Evolutionary conservation across 2,329 filamentous ascomycete species (phyloP).

Genomic region (Diaporthe vexans): DNA sequence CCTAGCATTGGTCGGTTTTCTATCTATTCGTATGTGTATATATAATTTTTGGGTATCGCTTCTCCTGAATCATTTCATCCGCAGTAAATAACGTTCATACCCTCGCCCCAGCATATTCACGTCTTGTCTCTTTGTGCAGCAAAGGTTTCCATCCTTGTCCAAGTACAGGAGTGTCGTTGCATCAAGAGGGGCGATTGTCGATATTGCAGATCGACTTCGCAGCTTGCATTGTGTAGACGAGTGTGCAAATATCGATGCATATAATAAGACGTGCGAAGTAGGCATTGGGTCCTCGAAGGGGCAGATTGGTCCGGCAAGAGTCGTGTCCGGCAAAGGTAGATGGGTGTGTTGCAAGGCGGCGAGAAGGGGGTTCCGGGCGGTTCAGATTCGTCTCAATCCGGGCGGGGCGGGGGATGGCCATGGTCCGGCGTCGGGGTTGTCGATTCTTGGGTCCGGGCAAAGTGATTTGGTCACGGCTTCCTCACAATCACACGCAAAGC

Average conservation of each 20-base stretch:
- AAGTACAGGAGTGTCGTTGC: background rate
- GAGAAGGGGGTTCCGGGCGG: background rate
- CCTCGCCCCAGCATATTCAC: background rate
- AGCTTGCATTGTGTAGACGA: slow-evolving; percentile 14
- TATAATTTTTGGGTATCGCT: background rate
- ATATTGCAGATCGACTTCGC: slow-evolving; percentile 6
- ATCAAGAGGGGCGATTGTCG: background rate
- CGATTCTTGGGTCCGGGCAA: slow-evolving; percentile 31
- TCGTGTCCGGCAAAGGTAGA: slow-evolving; percentile 19
- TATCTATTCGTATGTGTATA: background rate
- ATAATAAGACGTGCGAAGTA: background rate
- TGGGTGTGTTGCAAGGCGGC: slow-evolving; percentile 3
- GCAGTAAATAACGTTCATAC: background rate
- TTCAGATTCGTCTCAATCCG: slow-evolving; percentile 17
- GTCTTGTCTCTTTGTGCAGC: background rate
- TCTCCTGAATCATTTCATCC: background rate
- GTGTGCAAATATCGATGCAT: slow-evolving; percentile 25
- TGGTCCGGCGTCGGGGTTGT: background rate
- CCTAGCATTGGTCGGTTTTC: background rate
- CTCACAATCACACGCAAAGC: slow-evolving; percentile 37
- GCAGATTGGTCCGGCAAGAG: slow-evolving; percentile 27
- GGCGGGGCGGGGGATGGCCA: slow-evolving; percentile 10
- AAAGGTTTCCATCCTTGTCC: background rate
- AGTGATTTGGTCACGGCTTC: slow-evolving; percentile 35
- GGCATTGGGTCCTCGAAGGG: slow-evolving; percentile 11